These are phyloP conservation scores for Sophora flavescens DNA, from an alignment of 306 rosid genomes.

Conservation along the genomic window DNA sequence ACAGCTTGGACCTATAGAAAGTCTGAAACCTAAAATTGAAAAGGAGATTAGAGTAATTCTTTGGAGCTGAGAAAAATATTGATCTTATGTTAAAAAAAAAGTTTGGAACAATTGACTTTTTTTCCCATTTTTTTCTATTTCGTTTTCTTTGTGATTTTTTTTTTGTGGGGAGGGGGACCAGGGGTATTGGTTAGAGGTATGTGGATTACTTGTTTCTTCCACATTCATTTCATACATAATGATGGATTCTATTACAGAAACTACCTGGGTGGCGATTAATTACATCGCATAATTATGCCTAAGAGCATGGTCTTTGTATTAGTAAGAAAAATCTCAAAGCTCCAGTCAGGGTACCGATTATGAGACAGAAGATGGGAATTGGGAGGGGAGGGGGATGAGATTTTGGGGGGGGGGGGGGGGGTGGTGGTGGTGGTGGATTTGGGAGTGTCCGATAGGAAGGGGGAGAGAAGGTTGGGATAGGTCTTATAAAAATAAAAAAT, in stretches of 20 bases:
- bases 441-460: too few relatives aligned
- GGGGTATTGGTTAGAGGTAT: slow-evolving; percentile 4
- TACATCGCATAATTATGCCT: slow-evolving; percentile 23
- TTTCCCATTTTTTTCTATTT: neutral
- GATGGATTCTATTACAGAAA: slow-evolving; percentile 8
- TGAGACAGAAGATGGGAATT: too few relatives aligned
- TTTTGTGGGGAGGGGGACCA: neutral
- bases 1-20: slow-evolving; percentile 89
- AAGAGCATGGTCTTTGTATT: slow-evolving; percentile 16
- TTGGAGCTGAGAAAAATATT: slow-evolving; percentile 15
- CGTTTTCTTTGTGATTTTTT: neutral
- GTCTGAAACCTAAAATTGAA: slow-evolving; percentile 75
- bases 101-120: neutral
- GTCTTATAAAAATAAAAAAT: too few relatives aligned
- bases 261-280: slow-evolving; percentile 12
- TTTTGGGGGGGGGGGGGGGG: too few relatives aligned
- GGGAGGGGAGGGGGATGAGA: too few relatives aligned
- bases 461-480: too few relatives aligned
- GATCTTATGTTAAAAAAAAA: slow-evolving; percentile 37
- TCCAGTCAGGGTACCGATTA: neutral
- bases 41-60: slow-evolving; percentile 30
- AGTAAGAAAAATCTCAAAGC: slow-evolving; percentile 20
- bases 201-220: slow-evolving; percentile 20
- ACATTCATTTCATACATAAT: slow-evolving; percentile 24
- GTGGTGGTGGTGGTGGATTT: too few relatives aligned